Percentiles rank a stretch among this genome's conserved stretches.
Conservation (phyloP, 257 asterid species). For the Euphrasia confusa region DNA sequence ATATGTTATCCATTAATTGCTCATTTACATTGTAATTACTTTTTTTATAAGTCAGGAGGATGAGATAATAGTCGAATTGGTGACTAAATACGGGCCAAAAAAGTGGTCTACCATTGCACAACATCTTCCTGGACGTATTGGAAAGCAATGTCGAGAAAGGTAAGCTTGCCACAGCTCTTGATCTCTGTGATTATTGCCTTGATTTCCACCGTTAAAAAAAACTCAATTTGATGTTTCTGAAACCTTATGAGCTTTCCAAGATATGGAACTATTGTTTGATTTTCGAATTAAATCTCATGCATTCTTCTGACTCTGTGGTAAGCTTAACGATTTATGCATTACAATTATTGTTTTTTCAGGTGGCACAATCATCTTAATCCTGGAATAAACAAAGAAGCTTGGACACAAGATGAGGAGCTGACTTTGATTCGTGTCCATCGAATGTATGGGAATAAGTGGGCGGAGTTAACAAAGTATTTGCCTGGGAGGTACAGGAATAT, state of each 20-base stretch:
- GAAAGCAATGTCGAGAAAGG: slow-evolving; percentile 98
- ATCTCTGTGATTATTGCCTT: slow-evolving; percentile 13
- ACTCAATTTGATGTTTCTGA: background rate
- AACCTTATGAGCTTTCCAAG: background rate
- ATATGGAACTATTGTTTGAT: background rate
- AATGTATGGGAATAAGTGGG: slow-evolving; percentile 91
- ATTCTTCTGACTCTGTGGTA: background rate
- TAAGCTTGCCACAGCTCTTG: slow-evolving; percentile 26
- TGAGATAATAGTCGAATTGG: slow-evolving; percentile 67
- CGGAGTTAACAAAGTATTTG: slow-evolving; percentile 78
- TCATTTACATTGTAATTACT: slow-evolving; percentile 12
- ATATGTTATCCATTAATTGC: slow-evolving; percentile 6
- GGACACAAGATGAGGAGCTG: slow-evolving; percentile 95
- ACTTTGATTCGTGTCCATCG: slow-evolving; percentile 82
- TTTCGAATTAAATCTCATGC: background rate
- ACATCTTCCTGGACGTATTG: slow-evolving; percentile 95
- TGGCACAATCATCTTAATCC: slow-evolving; percentile 99
- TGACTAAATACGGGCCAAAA: slow-evolving; percentile 72
- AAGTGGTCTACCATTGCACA: slow-evolving; percentile 97
- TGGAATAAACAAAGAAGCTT: slow-evolving; percentile 76
- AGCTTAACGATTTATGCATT: slow-evolving; percentile 18
- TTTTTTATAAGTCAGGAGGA: slow-evolving; percentile 60
- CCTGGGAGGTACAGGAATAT: slow-evolving; percentile 71
- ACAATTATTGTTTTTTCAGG: slow-evolving; percentile 38
- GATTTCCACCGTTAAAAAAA: background rate